Evolutionary conservation across 2,329 filamentous ascomycete species (phyloP).

Genomic region (Ramularia endophylla): DNA sequence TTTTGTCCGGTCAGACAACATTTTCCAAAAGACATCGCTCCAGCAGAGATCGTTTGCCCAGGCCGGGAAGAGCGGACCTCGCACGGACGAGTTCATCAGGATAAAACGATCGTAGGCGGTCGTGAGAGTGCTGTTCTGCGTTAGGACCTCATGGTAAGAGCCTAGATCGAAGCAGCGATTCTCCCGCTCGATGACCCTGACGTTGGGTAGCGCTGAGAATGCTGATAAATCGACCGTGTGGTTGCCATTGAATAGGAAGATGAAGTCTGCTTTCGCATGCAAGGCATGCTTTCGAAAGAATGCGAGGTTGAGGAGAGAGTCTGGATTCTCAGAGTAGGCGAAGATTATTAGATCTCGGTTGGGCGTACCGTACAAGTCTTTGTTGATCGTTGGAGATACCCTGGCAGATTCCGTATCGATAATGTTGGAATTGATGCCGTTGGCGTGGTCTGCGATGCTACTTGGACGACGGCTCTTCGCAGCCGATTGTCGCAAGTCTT

Average conservation of each 20-base stretch:
- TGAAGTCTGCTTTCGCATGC: conserved; percentile 15
- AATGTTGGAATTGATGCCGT: too few relatives aligned
- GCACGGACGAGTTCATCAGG: conserved; percentile 12
- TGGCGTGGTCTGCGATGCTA: too few relatives aligned
- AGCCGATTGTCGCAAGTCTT: too few relatives aligned
- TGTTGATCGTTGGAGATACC: too few relatives aligned
- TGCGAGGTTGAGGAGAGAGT: conserved; percentile 9
- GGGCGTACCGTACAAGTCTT: too few relatives aligned
- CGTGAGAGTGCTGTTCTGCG: conserved; percentile 1
- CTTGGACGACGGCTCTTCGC: too few relatives aligned
- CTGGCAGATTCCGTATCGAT: too few relatives aligned
- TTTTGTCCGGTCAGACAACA: conserved; percentile 7
- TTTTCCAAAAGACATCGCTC: conserved; percentile 17
- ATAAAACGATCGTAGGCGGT: conserved; percentile 12
- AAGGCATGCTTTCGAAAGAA: conserved; percentile 14
- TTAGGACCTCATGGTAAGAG: conserved; percentile 11
- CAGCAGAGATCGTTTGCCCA: conserved; percentile 11
- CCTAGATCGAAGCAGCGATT: conserved; percentile 16
- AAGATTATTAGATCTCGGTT: conserved; percentile 13
- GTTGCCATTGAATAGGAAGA: conserved; percentile 16
- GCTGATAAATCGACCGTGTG: conserved; percentile 6
- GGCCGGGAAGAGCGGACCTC: conserved; percentile 14
- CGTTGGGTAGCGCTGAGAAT: conserved; percentile 6
- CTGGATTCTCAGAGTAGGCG: conserved; percentile 12
- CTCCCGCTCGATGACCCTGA: conserved; percentile 10